phyloP scores from a whole-genome alignment of 1,284 basidiomycete genomes.

The Apiotrichum montevideense region DNA sequence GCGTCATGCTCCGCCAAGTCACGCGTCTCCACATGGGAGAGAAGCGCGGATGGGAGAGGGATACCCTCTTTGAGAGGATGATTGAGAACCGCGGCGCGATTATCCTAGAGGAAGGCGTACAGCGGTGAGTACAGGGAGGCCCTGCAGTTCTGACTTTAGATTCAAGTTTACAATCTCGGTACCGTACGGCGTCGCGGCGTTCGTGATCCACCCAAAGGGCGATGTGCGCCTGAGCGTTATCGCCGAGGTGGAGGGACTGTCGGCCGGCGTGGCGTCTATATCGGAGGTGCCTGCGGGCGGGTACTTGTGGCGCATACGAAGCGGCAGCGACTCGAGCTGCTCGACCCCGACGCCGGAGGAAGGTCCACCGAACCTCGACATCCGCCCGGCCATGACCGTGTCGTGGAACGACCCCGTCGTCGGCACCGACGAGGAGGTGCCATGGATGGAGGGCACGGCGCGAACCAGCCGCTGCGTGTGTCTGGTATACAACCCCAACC shows the following conservation, averaged over 20 bases:
- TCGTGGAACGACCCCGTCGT: slow-evolving; percentile 13
- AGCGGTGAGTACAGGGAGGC: slow-evolving; percentile 15
- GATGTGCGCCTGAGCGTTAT: slow-evolving; percentile 15
- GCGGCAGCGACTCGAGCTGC: neutral
- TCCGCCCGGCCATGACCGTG: slow-evolving; percentile 15
- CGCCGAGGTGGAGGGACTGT: slow-evolving; percentile 23
- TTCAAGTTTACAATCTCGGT: slow-evolving; percentile 29
- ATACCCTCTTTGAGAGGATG: slow-evolving; percentile 25
- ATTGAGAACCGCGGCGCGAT: slow-evolving; percentile 23
- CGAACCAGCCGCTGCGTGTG: slow-evolving; percentile 16
- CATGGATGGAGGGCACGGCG: slow-evolving; percentile 25
- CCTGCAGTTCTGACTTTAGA: slow-evolving; percentile 4
- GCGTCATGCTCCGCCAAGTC: slow-evolving; percentile 22
- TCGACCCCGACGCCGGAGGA: neutral
- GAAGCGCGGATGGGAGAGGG: slow-evolving; percentile 24
- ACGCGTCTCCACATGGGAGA: slow-evolving; percentile 23
- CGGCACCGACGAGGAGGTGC: slow-evolving; percentile 9
- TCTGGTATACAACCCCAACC: slow-evolving; percentile 27
- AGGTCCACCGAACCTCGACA: neutral
- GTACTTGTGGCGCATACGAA: neutral
- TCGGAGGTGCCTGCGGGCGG: neutral
- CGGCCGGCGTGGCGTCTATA: neutral
- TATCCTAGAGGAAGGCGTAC: slow-evolving; percentile 25
- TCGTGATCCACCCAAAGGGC: slow-evolving; percentile 23
- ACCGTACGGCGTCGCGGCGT: slow-evolving; percentile 21